Evolutionary conservation across 257 asterid species (phyloP).

Genomic region (Rhazya stricta): DNA sequence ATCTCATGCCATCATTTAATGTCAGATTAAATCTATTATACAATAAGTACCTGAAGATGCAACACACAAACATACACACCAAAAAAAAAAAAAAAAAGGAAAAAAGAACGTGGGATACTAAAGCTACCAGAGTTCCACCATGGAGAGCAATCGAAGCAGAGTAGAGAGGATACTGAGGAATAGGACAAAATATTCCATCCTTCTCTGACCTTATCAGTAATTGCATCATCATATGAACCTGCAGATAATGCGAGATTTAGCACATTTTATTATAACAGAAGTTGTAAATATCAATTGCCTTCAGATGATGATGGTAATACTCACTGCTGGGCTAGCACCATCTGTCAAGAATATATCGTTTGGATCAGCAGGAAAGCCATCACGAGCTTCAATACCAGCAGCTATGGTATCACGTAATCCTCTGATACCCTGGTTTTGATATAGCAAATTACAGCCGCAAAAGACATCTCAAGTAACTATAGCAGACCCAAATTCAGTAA

Average conservation of each 20-base stretch:
- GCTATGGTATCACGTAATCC: slow-evolving; percentile 95
- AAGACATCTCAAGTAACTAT: slow-evolving; percentile 1
- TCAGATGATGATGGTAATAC: background rate
- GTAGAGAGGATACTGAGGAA: slow-evolving; percentile 95
- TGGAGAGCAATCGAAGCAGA: slow-evolving; percentile 88
- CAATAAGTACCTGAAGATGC: background rate
- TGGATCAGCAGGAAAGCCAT: slow-evolving; percentile 90
- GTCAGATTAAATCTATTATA: background rate
- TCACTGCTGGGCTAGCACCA: slow-evolving; percentile 99
- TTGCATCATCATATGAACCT: slow-evolving; percentile 99
- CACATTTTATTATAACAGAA: background rate
- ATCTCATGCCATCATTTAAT: background rate
- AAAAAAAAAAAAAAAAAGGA: background rate
- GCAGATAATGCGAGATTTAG: slow-evolving; percentile 12
- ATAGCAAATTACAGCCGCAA: background rate
- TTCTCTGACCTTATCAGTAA: slow-evolving; percentile 65
- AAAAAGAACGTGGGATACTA: background rate
- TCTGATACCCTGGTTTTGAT: slow-evolving; percentile 66
- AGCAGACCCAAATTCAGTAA: slow-evolving; percentile 4
- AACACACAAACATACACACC: too few species aligned
- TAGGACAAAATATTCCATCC: slow-evolving; percentile 96
- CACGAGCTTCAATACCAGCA: slow-evolving; percentile 95
- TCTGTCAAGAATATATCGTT: slow-evolving; percentile 95
- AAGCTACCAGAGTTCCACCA: slow-evolving; percentile 90
- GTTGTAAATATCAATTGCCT: background rate